Evolutionary conservation across 2,329 filamentous ascomycete genomes (phyloP).

Genomic region (Emmonsia crescens): DNA sequence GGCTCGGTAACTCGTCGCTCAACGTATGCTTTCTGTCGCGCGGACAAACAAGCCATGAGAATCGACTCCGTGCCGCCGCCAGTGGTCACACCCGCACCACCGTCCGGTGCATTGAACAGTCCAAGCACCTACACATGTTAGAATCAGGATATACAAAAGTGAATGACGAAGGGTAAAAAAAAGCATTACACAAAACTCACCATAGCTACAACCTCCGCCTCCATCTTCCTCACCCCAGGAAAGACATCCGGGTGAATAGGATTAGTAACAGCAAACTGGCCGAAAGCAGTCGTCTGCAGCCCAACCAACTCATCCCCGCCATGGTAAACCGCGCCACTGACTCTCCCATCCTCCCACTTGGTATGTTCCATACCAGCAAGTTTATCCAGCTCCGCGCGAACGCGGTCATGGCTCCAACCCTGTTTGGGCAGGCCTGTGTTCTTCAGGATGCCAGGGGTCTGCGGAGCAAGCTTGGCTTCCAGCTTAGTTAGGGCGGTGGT

Average conservation of each 20-base stretch:
- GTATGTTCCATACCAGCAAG: slow-evolving; percentile 85
- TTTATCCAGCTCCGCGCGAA: slow-evolving; percentile 67
- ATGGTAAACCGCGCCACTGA: slow-evolving; percentile 93
- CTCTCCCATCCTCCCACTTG: slow-evolving; percentile 89
- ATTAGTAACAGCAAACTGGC: slow-evolving; percentile 88
- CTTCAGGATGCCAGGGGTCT: slow-evolving; percentile 57
- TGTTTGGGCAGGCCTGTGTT: slow-evolving; percentile 70
- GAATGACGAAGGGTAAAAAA: background rate
- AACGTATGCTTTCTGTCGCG: slow-evolving; percentile 73
- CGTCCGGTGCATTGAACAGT: slow-evolving; percentile 81
- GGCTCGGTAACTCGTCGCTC: slow-evolving; percentile 86
- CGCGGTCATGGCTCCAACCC: slow-evolving; percentile 68
- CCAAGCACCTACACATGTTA: slow-evolving; percentile 51
- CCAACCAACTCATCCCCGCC: slow-evolving; percentile 72
- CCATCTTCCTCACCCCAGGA: slow-evolving; percentile 96
- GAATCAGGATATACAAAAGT: no score
- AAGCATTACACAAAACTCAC: slow-evolving; percentile 35
- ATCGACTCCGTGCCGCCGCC: slow-evolving; percentile 94
- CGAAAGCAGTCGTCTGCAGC: slow-evolving; percentile 86
- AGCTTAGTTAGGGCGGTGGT: slow-evolving; percentile 68
- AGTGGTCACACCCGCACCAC: slow-evolving; percentile 77
- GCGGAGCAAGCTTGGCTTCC: slow-evolving; percentile 70
- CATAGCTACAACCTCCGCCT: slow-evolving; percentile 96
- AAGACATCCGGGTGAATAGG: slow-evolving; percentile 98
- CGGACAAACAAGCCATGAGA: slow-evolving; percentile 84